Conservation (phyloP, 352 stramenopile genomes). For the Phytopythium litorale region DNA sequence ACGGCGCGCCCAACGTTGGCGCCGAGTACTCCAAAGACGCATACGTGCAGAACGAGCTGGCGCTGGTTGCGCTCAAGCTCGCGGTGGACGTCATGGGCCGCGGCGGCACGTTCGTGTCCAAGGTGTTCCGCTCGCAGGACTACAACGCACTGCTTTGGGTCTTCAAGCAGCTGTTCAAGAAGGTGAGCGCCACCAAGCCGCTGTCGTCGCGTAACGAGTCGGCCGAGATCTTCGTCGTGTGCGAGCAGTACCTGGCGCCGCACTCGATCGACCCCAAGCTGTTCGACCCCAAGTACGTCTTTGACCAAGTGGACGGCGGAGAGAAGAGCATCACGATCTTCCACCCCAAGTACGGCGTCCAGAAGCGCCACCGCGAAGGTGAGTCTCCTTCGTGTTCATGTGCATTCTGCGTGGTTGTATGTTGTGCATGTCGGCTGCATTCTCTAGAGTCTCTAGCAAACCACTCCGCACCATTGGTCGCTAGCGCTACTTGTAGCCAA, state of each 20-base stretch:
- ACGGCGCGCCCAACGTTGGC: slow-evolving; percentile 99
- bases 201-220: slow-evolving; percentile 96
- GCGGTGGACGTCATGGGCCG: slow-evolving; percentile 96
- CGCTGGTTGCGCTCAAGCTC: slow-evolving; percentile 95
- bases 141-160: slow-evolving; percentile 99
- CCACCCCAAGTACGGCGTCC: slow-evolving; percentile 96
- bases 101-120: slow-evolving; percentile 93
- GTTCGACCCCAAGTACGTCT: slow-evolving; percentile 97
- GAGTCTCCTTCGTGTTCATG: not conserved
- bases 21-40: slow-evolving; percentile 98
- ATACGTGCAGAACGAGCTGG: slow-evolving; percentile 99
- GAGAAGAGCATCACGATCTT: slow-evolving; percentile 95
- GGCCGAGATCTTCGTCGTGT: slow-evolving; percentile 99
- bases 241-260: slow-evolving; percentile 93
- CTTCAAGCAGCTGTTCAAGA: slow-evolving; percentile 98
- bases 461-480: slow-evolving; percentile 59
- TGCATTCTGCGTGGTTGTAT: slow-evolving; percentile 20
- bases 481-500: slow-evolving; percentile 89
- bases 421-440: slow-evolving; percentile 60
- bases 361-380: slow-evolving; percentile 93
- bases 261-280: slow-evolving; percentile 97
- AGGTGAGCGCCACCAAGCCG: slow-evolving; percentile 98
- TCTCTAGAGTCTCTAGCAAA: slow-evolving; percentile 89
- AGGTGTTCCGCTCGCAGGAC: slow-evolving; percentile 98
- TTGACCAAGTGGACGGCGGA: slow-evolving; percentile 91